A percentile compares a stretch with the other conserved stretches of the same genome.
Conservation (phyloP, 768 basidiomycete genomes). For the Pleurotus salmoneostramineus region DNA sequence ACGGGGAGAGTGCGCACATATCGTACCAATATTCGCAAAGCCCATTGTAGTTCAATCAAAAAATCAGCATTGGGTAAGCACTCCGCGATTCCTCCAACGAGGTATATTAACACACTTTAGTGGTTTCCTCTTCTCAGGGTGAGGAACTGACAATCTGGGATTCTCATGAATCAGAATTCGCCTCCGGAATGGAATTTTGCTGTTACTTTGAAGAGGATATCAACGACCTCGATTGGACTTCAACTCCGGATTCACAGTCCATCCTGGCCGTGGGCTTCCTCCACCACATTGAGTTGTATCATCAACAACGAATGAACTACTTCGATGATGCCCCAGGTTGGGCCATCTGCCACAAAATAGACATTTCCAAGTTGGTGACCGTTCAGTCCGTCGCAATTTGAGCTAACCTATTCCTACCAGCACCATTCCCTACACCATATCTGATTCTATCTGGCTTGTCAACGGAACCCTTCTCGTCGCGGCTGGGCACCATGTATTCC, state of each 20-base stretch:
- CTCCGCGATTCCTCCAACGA: background rate
- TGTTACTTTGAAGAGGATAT: conserved; percentile 61
- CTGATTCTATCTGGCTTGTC: conserved; percentile 89
- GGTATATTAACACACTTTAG: conserved; percentile 30
- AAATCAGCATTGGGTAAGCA: conserved; percentile 81
- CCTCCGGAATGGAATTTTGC: conserved; percentile 81
- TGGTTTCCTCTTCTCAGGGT: conserved; percentile 54
- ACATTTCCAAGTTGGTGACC: conserved; percentile 59
- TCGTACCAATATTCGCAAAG: conserved; percentile 59
- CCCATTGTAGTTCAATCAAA: conserved; percentile 85
- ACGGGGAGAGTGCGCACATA: conserved; percentile 76
- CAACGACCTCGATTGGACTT: conserved; percentile 89
- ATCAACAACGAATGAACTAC: conserved; percentile 90
- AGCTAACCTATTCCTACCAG: conserved; percentile 30
- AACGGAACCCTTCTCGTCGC: conserved; percentile 80
- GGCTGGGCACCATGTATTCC: conserved; percentile 77
- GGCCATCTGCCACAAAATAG: conserved; percentile 67
- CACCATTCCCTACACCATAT: conserved; percentile 74
- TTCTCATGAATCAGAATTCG: conserved; percentile 90
- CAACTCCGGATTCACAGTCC: conserved; percentile 85
- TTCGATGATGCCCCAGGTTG: conserved; percentile 81
- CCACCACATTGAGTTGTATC: conserved; percentile 79
- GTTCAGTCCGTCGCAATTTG: background rate
- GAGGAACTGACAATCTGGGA: conserved; percentile 95
- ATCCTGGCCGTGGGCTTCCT: conserved; percentile 88